Evolutionary conservation across 1,284 basidiomycete species (phyloP), one percentile per base, ranked within the genome.

Genomic region (Microbotryomycetes sp.): DNA sequence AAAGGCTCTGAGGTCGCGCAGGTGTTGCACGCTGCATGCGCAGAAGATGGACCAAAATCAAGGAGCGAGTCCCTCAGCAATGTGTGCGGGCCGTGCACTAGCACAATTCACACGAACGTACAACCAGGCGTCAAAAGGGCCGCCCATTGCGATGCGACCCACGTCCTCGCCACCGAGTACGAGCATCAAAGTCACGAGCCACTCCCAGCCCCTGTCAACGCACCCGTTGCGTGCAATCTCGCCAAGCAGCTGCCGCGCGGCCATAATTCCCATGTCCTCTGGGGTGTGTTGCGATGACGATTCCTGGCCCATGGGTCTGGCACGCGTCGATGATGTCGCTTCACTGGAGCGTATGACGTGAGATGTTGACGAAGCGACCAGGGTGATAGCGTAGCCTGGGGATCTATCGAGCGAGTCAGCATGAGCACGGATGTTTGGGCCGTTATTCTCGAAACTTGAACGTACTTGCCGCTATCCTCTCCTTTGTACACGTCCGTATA

Each of bases 401-500:
- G 94, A 97, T 77, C 89, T 92, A 49, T 41, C 21, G 45, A 50
- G 31, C 15, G 21, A 5, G 41, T 46, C 41, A 47, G 15, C 45
- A n/a, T 6, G 26, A 28, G 5, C 18, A 52, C 7, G 35, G 13
- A n/a, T 29, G 4, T 29, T 9, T 4, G 26, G n/a, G 24, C 13
- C 18, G n/a, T 27, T 24, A 52, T 1, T 3, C 0, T n/a, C 18
- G 15, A 27, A 26, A 49, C 24, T 27, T 18, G 18, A 18, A 78
- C 88, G 66, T 67, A 89, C 89, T 91, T 96, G 75, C 96, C 96
- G 66, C 90, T 91, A 65, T 98, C 96, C 26, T 92, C 89, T 9
- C 93, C 93, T 73, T 96, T 92, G 78, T 97, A 98, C 15, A 97
- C 92, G 71, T 98, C 96, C 1, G 96, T 96, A 74, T 97, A 96